Evolutionary conservation across 1,284 basidiomycete genomes (phyloP), one percentile per base, ranked within the genome.

Genomic region (Malassezia vespertilionis): DNA sequence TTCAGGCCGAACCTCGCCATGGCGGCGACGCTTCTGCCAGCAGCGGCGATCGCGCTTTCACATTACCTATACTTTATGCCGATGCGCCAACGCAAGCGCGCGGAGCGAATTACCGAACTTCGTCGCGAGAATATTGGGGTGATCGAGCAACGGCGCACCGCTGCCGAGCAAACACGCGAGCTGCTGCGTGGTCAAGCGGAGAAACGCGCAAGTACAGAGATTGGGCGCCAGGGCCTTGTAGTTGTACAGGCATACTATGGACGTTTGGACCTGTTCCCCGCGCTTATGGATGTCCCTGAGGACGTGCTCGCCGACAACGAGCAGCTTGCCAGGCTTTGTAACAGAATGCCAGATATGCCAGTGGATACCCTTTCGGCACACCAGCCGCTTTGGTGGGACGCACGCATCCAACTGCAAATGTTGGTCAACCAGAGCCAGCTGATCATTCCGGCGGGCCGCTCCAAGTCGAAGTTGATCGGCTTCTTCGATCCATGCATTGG

Each of bases 351-450:
- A 12, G 36, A 39, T 17, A 23, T 18, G 9, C 21, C 34, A 3
- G 8, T 15, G 15, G 27, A 21, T 5, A 30, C 27, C 8, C 20
- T 35, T 22, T 35, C 41, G 17, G 33, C 21, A 6, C 18, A 44
- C 28, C 48, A 51, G 35, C 48, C 48, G 12, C 74, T 83, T 21
- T 73, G 76, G 35, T 77, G 86, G 55, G 81, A 88, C 70, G 84
- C 89, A 30, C 83, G 81, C 15, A 74, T 84, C 24, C 79, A 88
- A 3, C 65, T 91, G 22, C 87, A 90, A 74, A 81, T 84, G 20
- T 75, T 91, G 14, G 83, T 90, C 35, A 77, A 79, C 55, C 78
- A 82, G 55, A 82, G 82, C 37, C 83, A 86, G 65, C 69, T 93
- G 38, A 79, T 81, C 63, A 82, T 93, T 53, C 81, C 87, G 14